Percentiles rank a stretch among this genome's conserved stretches.
phyloP scores from a whole-genome alignment of 1,284 basidiomycete species.

The Trichosporon faecale region DNA sequence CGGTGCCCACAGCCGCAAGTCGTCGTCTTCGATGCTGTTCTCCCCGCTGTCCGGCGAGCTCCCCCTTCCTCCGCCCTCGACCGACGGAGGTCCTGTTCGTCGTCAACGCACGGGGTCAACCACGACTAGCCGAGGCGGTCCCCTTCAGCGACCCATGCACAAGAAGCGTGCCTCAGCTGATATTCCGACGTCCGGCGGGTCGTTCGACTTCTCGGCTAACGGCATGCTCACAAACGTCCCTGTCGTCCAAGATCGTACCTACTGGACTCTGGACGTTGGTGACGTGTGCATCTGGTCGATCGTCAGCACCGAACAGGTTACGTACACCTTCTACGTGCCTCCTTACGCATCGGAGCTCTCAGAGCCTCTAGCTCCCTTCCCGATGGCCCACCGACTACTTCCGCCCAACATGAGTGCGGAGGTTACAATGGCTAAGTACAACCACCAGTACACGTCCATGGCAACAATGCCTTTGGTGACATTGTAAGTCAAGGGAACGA shows the following conservation, averaged over 20 bases:
- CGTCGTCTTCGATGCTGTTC: slow-evolving; percentile 40
- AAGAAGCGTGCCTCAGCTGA: slow-evolving; percentile 40
- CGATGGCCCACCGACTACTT: slow-evolving; percentile 75
- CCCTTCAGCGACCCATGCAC: slow-evolving; percentile 36
- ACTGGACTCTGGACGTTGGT: slow-evolving; percentile 44
- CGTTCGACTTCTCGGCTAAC: slow-evolving; percentile 29
- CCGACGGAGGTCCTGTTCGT: slow-evolving; percentile 45
- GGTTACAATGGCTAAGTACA: slow-evolving; percentile 28
- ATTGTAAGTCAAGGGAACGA: slow-evolving; percentile 33
- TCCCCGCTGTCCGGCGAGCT: slow-evolving; percentile 36
- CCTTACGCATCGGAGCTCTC: slow-evolving; percentile 55
- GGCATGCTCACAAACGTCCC: slow-evolving; percentile 8
- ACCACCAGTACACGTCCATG: slow-evolving; percentile 39
- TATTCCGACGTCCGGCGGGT: slow-evolving; percentile 11
- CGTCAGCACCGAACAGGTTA: slow-evolving; percentile 47
- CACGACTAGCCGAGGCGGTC: slow-evolving; percentile 26
- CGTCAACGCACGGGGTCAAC: slow-evolving; percentile 41
- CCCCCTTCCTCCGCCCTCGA: slow-evolving; percentile 30
- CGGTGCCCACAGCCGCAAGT: slow-evolving; percentile 39
- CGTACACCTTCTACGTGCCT: slow-evolving; percentile 88
- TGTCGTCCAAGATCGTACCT: slow-evolving; percentile 21
- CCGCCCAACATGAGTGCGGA: slow-evolving; percentile 60
- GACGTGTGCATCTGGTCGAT: slow-evolving; percentile 49
- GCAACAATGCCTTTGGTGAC: slow-evolving; percentile 40
- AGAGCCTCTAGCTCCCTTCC: slow-evolving; percentile 82